Percentiles rank a stretch among this genome's conserved stretches.
phyloP scores from a whole-genome alignment of 768 basidiomycete genomes.

The Filobasidium wieringae region DNA sequence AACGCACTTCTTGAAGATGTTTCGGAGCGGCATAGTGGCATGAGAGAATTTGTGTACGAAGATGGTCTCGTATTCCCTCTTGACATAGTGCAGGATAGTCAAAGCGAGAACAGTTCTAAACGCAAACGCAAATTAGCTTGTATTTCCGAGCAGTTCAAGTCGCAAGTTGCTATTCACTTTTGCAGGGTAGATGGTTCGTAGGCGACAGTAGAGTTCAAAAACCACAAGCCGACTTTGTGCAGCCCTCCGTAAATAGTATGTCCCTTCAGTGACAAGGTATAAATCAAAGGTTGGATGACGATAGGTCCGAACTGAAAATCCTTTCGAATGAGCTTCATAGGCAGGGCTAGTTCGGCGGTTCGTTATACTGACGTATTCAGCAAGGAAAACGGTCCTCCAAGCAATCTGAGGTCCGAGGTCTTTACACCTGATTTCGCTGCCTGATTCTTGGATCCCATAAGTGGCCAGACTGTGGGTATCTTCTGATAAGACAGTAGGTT shows the following conservation, averaged over 20 bases:
- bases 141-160: constrained; percentile 12
- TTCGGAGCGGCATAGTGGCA: constrained; percentile 76
- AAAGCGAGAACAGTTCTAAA: constrained; percentile 44
- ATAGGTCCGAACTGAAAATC: constrained; percentile 63
- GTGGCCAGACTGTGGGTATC: constrained; percentile 54
- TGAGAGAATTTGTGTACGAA: constrained; percentile 94
- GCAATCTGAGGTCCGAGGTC: constrained; percentile 82
- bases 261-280: constrained; percentile 64
- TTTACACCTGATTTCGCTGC: constrained; percentile 62
- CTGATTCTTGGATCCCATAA: constrained; percentile 48
- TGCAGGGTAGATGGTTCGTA: constrained; percentile 25
- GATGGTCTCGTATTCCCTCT: constrained; percentile 83
- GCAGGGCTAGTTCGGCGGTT: not conserved
- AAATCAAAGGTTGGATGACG: constrained; percentile 74
- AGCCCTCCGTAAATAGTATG: constrained; percentile 30
- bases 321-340: not conserved
- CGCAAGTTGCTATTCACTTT: constrained; percentile 23
- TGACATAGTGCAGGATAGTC: constrained; percentile 74
- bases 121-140: constrained; percentile 45
- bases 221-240: not conserved
- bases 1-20: constrained; percentile 79
- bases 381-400: constrained; percentile 77
- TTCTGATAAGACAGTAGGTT: constrained; percentile 46
- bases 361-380: constrained; percentile 72
- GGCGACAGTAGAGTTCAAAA: not conserved